phyloP scores from a whole-genome alignment of 345 rosid genomes.

The Mangifera indica region DNA sequence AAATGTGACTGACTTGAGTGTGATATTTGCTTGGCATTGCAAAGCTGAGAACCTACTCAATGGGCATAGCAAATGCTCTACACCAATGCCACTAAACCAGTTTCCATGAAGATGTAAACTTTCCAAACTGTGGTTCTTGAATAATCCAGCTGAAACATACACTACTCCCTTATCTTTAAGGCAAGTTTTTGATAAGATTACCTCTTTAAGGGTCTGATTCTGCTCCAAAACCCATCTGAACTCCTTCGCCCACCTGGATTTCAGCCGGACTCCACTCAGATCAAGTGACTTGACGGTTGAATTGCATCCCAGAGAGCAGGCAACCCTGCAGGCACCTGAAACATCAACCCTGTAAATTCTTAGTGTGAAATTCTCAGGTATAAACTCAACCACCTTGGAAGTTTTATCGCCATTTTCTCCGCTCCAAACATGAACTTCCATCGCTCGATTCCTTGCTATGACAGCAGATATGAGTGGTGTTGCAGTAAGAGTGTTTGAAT shows the following conservation, averaged over 20 bases:
- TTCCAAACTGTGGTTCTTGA: conserved; percentile 72
- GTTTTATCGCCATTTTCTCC: conserved; percentile 54
- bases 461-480: conserved; percentile 89
- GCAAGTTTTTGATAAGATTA: conserved; percentile 65
- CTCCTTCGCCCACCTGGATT: conserved; percentile 82
- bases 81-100: conserved; percentile 67
- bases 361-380: conserved; percentile 61
- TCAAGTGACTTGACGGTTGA: conserved; percentile 75
- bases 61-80: conserved; percentile 83
- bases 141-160: conserved; percentile 87
- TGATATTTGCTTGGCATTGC: conserved; percentile 81
- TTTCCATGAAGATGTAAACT: conserved; percentile 77
- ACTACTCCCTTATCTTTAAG: conserved; percentile 84
- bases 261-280: conserved; percentile 71
- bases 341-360: conserved; percentile 63
- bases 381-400: conserved; percentile 82
- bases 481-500: conserved; percentile 63
- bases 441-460: conserved; percentile 68
- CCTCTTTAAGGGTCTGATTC: conserved; percentile 71
- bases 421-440: conserved; percentile 89
- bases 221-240: conserved; percentile 84
- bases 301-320: conserved; percentile 76
- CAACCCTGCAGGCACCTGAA: conserved; percentile 77
- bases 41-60: conserved; percentile 88
- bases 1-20: conserved; percentile 59